Percentiles rank a stretch among this genome's conserved stretches.
These are phyloP conservation scores for Myriosclerotinia duriaeana DNA, from an alignment of 2,329 filamentous ascomycete species.

Conservation along the genomic window DNA sequence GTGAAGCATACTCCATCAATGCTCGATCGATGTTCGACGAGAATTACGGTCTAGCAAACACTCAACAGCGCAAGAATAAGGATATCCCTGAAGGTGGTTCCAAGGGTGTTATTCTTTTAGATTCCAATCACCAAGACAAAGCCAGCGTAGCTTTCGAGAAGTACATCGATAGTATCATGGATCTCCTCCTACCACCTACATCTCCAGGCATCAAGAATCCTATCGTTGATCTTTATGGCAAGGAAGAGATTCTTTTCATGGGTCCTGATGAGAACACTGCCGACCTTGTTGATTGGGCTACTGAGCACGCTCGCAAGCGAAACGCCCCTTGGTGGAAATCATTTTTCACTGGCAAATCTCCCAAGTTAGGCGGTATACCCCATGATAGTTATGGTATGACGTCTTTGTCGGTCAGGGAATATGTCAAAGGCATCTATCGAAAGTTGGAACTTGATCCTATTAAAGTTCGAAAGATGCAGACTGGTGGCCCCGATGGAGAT, in stretches of 20 bases:
- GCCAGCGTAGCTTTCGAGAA: constrained; percentile 93
- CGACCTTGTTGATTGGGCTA: constrained; percentile 97
- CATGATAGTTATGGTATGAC: constrained; percentile 98
- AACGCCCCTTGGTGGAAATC: constrained; percentile 99
- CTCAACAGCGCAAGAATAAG: constrained; percentile 99
- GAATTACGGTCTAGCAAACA: constrained; percentile 97
- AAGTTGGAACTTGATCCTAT: constrained; percentile 88
- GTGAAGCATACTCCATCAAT: constrained; percentile 95
- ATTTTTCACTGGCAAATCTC: constrained; percentile 99
- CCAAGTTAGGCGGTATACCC: constrained; percentile 91
- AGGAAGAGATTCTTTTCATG: constrained; percentile 97
- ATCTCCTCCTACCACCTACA: constrained; percentile 82
- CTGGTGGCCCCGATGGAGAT: constrained; percentile 93
- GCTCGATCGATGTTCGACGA: constrained; percentile 95
- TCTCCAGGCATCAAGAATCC: constrained; percentile 99
- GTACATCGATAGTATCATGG: constrained; percentile 98
- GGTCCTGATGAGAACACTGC: constrained; percentile 98
- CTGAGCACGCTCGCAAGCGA: constrained; percentile 81
- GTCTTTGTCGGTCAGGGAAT: constrained; percentile 92
- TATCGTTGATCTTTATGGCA: constrained; percentile 91
- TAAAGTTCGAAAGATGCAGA: constrained; percentile 90
- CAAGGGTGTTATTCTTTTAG: constrained; percentile 94
- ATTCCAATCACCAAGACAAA: constrained; percentile 92
- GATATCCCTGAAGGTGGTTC: constrained; percentile 98
- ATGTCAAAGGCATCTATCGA: constrained; percentile 93